Percentiles rank a stretch among this genome's conserved stretches.
Evolutionary conservation across 306 rosid genomes (phyloP).

Genomic region (Cicer chorassanicum): DNA sequence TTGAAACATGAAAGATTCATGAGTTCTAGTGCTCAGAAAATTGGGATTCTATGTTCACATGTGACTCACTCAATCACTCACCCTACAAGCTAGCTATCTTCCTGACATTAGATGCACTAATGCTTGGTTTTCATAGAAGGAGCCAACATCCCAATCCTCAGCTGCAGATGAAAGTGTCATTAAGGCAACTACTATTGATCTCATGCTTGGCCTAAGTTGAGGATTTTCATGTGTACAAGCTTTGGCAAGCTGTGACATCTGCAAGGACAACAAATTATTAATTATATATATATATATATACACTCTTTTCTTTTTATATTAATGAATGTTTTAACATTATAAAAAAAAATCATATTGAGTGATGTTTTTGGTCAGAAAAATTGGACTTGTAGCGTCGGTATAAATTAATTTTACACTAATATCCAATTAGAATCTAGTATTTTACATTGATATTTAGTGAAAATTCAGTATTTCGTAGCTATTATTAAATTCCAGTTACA

Average conservation of each 20-base stretch:
- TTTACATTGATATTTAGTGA: too few relatives aligned
- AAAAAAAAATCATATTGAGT: not conserved
- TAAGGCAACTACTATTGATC: slow-evolving; percentile 73
- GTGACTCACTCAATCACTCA: too few relatives aligned
- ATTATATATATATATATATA: too few relatives aligned
- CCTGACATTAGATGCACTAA: slow-evolving; percentile 58
- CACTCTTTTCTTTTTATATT: too few relatives aligned
- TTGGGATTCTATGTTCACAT: not conserved
- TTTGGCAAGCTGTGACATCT: slow-evolving; percentile 73
- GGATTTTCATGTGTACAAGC: slow-evolving; percentile 80
- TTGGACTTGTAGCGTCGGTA: too few relatives aligned
- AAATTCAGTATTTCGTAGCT: too few relatives aligned
- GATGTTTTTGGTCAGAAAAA: not conserved
- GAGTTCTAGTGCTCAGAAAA: slow-evolving; percentile 1
- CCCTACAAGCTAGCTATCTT: slow-evolving; percentile 45
- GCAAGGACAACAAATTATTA: slow-evolving; percentile 26
- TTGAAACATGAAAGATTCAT: slow-evolving; percentile 28
- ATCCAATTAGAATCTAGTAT: too few relatives aligned
- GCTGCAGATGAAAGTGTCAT: slow-evolving; percentile 70
- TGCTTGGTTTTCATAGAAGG: slow-evolving; percentile 63
- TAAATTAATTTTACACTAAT: too few relatives aligned
- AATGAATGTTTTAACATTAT: too few relatives aligned
- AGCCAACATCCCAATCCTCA: slow-evolving; percentile 79
- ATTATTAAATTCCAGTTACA: too few relatives aligned
- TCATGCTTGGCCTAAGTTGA: slow-evolving; percentile 86